Conservation (phyloP, 345 rosid species). For the Passiflora organensis region DNA sequence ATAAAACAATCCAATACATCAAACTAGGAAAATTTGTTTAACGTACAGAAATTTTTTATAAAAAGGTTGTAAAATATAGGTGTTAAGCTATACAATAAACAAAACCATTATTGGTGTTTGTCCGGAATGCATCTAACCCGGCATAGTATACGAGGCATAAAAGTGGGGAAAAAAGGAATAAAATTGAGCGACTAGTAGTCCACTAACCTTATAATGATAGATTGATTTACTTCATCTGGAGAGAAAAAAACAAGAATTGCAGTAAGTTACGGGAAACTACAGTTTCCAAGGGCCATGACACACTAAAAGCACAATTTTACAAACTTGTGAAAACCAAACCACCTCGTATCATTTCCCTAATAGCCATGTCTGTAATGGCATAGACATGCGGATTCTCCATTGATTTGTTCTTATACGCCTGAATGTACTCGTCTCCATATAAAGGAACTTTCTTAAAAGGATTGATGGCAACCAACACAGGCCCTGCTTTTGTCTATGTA, state of each 20-base stretch:
- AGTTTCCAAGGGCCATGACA: neutral
- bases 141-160: conserved; percentile 2
- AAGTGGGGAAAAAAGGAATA: conserved; percentile 5
- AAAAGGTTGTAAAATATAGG: too few relatives aligned
- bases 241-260: conserved; percentile 19
- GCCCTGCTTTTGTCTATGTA: conserved; percentile 94
- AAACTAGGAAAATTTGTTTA: too few relatives aligned
- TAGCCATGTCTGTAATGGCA: conserved; percentile 95
- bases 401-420: conserved; percentile 76
- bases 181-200: neutral
- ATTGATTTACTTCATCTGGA: conserved; percentile 98
- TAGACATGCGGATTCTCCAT: conserved; percentile 86
- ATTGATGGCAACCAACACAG: conserved; percentile 90
- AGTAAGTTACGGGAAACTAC: conserved; percentile 16
- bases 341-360: conserved; percentile 97
- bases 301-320: neutral
- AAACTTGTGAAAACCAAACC: conserved; percentile 18
- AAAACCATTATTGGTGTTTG: too few relatives aligned
- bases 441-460: conserved; percentile 90
- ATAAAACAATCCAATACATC: too few relatives aligned
- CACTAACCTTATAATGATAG: conserved; percentile 95
- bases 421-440: conserved; percentile 71
- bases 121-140: too few relatives aligned
- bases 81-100: too few relatives aligned
- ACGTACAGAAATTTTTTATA: too few relatives aligned